Evolutionary conservation across 2,329 filamentous ascomycete species (phyloP).

Genomic region (Calonectria pseudoreteaudii): DNA sequence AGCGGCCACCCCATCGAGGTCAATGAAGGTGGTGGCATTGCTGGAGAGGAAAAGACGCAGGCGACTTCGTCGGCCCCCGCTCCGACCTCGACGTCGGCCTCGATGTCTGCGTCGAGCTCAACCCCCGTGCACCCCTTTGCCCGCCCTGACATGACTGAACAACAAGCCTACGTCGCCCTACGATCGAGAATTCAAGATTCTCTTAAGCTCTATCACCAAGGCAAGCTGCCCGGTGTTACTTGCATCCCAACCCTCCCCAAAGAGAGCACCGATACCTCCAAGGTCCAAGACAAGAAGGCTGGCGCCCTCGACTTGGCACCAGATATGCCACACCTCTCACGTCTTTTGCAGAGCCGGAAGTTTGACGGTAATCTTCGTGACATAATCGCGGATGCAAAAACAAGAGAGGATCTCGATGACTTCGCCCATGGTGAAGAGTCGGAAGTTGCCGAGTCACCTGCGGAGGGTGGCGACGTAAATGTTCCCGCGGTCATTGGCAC

Average conservation of each 20-base stretch:
- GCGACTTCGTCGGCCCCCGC: not conserved
- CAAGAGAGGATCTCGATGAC: constrained; percentile 62
- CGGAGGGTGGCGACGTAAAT: constrained; percentile 21
- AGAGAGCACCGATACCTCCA: constrained; percentile 10
- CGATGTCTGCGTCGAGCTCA: constrained; percentile 25
- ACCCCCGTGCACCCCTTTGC: constrained; percentile 50
- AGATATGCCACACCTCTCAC: constrained; percentile 75
- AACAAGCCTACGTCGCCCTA: constrained; percentile 63
- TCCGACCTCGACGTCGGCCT: constrained; percentile 5
- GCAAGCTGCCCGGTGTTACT: constrained; percentile 62
- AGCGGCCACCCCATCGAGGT: constrained; percentile 84
- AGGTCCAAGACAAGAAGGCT: constrained; percentile 26
- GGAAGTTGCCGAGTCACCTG: constrained; percentile 49
- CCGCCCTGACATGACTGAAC: constrained; percentile 61
- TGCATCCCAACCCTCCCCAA: constrained; percentile 54
- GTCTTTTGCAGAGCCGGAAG: constrained; percentile 71
- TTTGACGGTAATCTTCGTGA: constrained; percentile 70
- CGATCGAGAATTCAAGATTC: constrained; percentile 66
- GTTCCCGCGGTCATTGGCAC: constrained; percentile 44
- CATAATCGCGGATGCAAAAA: constrained; percentile 70
- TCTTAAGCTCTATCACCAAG: constrained; percentile 63
- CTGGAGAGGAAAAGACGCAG: constrained; percentile 42
- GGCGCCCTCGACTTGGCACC: constrained; percentile 64
- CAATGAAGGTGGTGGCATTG: constrained; percentile 31
- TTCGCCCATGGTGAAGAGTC: constrained; percentile 66